Conservation (phyloP, 2,329 filamentous ascomycete species). For the Pseudogymnoascus verrucosus region DNA sequence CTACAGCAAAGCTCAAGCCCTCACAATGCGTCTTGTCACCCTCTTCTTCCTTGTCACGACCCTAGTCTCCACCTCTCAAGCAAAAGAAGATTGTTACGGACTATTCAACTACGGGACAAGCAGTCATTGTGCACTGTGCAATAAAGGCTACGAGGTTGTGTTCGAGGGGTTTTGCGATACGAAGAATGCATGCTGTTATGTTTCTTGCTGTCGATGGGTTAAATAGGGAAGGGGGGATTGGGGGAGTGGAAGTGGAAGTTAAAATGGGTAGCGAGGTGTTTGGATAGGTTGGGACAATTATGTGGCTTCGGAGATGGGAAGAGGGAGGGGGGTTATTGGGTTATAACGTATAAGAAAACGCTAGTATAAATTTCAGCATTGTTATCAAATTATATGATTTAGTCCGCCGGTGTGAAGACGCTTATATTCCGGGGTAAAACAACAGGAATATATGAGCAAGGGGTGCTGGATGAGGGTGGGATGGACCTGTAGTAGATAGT, state of each 20-base stretch:
- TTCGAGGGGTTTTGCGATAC: not conserved
- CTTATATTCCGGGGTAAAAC: no score
- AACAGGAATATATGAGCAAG: no score
- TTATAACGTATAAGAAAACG: not conserved
- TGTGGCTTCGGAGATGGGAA: not conserved
- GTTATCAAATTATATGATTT: not conserved
- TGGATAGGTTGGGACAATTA: no score
- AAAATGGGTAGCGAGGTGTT: no score
- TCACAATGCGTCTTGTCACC: not conserved
- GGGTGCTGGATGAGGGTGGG: no score
- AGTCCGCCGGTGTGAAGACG: not conserved
- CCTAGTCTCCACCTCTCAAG: not conserved
- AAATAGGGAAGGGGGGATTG: no score
- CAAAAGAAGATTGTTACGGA: not conserved
- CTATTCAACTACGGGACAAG: not conserved
- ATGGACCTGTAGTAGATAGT: not conserved
- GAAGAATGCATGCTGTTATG: not conserved
- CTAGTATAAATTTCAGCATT: not conserved
- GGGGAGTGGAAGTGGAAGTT: no score
- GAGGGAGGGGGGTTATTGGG: not conserved
- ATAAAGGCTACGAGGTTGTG: not conserved
- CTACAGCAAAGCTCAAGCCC: not conserved
- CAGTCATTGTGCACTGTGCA: not conserved
- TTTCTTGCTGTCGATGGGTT: not conserved
- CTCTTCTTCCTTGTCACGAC: not conserved